Conservation (phyloP, 2,329 filamentous ascomycete species). For the Fusarium aywerte region DNA sequence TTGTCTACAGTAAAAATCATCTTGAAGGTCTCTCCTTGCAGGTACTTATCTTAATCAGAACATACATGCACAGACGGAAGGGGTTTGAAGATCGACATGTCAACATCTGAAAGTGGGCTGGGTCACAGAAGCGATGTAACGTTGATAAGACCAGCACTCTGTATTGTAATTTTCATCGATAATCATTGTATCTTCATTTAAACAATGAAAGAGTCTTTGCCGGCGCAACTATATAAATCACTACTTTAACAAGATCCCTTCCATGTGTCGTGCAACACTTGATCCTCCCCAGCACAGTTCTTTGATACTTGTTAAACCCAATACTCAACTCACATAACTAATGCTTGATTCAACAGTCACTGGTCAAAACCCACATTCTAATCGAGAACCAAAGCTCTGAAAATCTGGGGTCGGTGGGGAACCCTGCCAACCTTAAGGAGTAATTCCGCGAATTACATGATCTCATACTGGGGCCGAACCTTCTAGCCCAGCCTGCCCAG, state of each 20-base stretch:
- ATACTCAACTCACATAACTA: too few relatives aligned
- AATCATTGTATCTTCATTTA: too few relatives aligned
- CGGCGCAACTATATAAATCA: too few relatives aligned
- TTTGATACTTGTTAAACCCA: too few relatives aligned
- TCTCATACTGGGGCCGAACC: background rate
- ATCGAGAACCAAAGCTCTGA: background rate
- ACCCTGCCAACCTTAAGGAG: constrained; percentile 3
- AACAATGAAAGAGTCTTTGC: too few relatives aligned
- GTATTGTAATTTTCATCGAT: background rate
- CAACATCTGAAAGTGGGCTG: background rate
- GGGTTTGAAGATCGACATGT: background rate
- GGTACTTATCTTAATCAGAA: too few relatives aligned
- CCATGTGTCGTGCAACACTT: too few relatives aligned
- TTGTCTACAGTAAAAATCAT: too few relatives aligned
- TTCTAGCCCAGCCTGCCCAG: background rate
- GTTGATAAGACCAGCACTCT: background rate
- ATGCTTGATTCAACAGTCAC: background rate
- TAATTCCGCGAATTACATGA: background rate
- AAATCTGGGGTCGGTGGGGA: constrained; percentile 3
- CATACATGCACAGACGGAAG: too few relatives aligned
- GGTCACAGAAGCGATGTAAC: background rate
- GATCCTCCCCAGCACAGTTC: too few relatives aligned
- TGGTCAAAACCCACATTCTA: background rate
- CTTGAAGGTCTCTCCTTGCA: too few relatives aligned
- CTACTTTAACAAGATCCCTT: too few relatives aligned